Conservation (phyloP, 78 protist species). For the Cyanophora paradoxa region DNA sequence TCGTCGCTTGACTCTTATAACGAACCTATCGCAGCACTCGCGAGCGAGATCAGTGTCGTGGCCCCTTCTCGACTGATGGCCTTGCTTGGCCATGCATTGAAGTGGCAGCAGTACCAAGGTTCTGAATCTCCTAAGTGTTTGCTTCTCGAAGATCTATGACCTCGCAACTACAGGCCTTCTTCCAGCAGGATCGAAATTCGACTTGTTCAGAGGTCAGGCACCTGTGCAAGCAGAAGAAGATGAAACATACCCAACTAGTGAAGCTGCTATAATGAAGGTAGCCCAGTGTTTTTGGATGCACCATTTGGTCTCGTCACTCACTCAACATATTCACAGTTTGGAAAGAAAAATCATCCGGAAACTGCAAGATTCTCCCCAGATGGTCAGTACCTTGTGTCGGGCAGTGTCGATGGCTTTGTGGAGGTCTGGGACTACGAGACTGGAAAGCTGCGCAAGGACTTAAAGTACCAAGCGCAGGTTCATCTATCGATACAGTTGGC, state of each 20-base stretch:
- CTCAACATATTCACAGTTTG: no score
- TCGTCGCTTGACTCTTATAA: no score
- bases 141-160: no score
- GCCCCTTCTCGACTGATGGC: slow-evolving; percentile 62
- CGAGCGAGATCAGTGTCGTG: slow-evolving; percentile 26
- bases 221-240: neutral
- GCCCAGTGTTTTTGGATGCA: no score
- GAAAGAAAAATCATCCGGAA: slow-evolving; percentile 36
- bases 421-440: slow-evolving; percentile 43
- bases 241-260: neutral
- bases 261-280: neutral
- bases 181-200: neutral
- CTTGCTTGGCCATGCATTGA: slow-evolving; percentile 60
- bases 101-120: slow-evolving; percentile 62
- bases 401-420: slow-evolving; percentile 51
- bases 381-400: slow-evolving; percentile 50
- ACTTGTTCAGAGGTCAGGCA: neutral
- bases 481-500: neutral
- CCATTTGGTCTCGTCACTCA: no score
- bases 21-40: no score
- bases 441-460: slow-evolving; percentile 56
- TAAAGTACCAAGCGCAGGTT: slow-evolving; percentile 42
- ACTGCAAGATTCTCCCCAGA: slow-evolving; percentile 45
- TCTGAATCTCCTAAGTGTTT: neutral
- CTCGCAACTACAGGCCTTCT: no score